Evolutionary conservation across 1,139 yeast genomes (phyloP).

Genomic region (Arxiozyma heterogenica): DNA sequence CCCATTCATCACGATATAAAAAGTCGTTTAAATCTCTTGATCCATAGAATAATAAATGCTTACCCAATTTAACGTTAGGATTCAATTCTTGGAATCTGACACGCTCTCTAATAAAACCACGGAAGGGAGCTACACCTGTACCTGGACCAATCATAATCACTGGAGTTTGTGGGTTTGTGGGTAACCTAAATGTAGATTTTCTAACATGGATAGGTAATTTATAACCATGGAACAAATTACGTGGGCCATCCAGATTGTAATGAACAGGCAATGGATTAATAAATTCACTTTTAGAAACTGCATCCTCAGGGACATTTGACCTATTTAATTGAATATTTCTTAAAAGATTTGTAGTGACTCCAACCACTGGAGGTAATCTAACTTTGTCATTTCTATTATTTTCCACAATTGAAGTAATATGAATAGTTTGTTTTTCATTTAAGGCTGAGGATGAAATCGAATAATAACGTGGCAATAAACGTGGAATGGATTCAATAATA

Average conservation of each 20-base stretch:
- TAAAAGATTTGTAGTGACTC: conserved; percentile 86
- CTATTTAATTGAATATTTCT: conserved; percentile 51
- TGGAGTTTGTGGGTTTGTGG: conserved; percentile 76
- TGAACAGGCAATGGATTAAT: conserved; percentile 36
- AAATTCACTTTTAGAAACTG: conserved; percentile 5
- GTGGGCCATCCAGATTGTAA: conserved; percentile 76
- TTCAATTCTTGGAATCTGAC: conserved; percentile 46
- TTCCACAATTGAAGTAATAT: conserved; percentile 90
- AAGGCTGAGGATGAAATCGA: conserved; percentile 88
- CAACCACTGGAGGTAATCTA: conserved; percentile 33
- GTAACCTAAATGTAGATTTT: conserved; percentile 89
- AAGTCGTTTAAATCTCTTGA: conserved; percentile 74
- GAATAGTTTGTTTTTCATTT: conserved; percentile 66
- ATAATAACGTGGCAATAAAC: conserved; percentile 88
- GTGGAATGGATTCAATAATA: conserved; percentile 70
- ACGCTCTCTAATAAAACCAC: conserved; percentile 86
- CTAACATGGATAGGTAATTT: conserved; percentile 87
- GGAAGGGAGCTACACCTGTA: conserved; percentile 95
- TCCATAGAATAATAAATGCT: conserved; percentile 73
- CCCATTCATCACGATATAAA: conserved; percentile 83
- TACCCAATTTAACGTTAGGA: conserved; percentile 46
- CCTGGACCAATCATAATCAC: conserved; percentile 95
- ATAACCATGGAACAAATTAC: conserved; percentile 44
- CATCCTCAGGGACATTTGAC: not conserved
- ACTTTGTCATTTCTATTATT: conserved; percentile 34